Conservation (phyloP, 805 yeast species). For the Saccharomycopsis microspora region DNA sequence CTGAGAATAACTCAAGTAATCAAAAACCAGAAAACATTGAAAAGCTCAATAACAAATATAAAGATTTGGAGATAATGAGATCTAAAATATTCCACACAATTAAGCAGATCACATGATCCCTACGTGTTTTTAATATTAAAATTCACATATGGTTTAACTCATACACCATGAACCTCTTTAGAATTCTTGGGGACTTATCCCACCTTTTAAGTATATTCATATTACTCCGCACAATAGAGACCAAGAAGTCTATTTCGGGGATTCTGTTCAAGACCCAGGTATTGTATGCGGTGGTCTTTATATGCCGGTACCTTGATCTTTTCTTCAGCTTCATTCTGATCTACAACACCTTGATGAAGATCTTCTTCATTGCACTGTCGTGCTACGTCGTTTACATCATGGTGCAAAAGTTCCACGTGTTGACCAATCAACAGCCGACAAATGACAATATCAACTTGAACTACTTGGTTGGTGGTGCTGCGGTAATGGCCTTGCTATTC, state of each 20-base stretch:
- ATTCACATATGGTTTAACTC: background rate
- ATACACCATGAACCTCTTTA: slow-evolving; percentile 29
- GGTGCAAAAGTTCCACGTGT: slow-evolving; percentile 44
- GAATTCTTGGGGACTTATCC: slow-evolving; percentile 59
- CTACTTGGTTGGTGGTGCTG: slow-evolving; percentile 57
- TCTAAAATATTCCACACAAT: too few species aligned
- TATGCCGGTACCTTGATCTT: slow-evolving; percentile 62
- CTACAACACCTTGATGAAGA: slow-evolving; percentile 73
- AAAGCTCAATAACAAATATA: too few species aligned
- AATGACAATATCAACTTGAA: slow-evolving; percentile 67
- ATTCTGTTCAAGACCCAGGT: slow-evolving; percentile 83
- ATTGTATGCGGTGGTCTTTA: slow-evolving; percentile 61
- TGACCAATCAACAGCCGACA: slow-evolving; percentile 39
- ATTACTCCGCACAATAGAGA: slow-evolving; percentile 57
- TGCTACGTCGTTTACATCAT: slow-evolving; percentile 64
- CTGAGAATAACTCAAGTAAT: too few species aligned
- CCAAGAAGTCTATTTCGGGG: slow-evolving; percentile 62
- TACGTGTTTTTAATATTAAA: too few species aligned
- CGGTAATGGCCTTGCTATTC: slow-evolving; percentile 48
- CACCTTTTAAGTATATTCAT: slow-evolving; percentile 75
- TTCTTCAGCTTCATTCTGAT: slow-evolving; percentile 45
- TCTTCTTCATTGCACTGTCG: slow-evolving; percentile 70
- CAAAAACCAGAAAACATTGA: too few species aligned
- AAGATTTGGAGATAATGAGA: too few species aligned
- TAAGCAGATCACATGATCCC: too few species aligned